A percentile compares a stretch with the other conserved stretches of the same genome.
These are phyloP conservation scores for Populus simonii DNA, from an alignment of 345 rosid species.

Conservation along the genomic window DNA sequence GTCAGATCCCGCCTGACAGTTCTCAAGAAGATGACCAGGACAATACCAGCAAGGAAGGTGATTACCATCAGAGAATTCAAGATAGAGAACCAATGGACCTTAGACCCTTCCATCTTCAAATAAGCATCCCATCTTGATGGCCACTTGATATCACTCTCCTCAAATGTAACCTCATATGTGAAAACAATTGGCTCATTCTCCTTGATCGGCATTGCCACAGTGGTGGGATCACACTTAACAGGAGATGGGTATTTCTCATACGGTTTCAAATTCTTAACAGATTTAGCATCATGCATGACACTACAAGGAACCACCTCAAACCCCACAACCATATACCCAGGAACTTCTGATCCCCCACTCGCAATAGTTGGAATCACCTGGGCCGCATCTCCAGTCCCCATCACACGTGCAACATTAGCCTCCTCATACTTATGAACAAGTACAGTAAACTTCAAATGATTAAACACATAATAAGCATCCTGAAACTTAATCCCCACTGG, in stretches of 20 bases:
- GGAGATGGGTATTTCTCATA: conserved; percentile 54
- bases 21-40: conserved; percentile 82
- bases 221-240: conserved; percentile 67
- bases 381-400: conserved; percentile 89
- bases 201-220: conserved; percentile 65
- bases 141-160: conserved; percentile 79
- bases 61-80: conserved; percentile 78
- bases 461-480: conserved; percentile 67
- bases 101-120: conserved; percentile 77
- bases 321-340: conserved; percentile 83
- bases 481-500: conserved; percentile 76
- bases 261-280: conserved; percentile 54
- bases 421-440: conserved; percentile 87
- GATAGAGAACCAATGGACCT: conserved; percentile 91
- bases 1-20: conserved; percentile 85
- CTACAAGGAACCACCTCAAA: conserved; percentile 86
- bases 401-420: conserved; percentile 62
- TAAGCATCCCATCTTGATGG: conserved; percentile 92
- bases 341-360: conserved; percentile 39
- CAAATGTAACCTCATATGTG: conserved; percentile 71
- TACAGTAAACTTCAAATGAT: conserved; percentile 82
- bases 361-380: conserved; percentile 58
- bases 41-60: conserved; percentile 86
- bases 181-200: conserved; percentile 68
- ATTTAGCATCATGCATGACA: conserved; percentile 48